Evolutionary conservation across 208 protist species (phyloP).

Genomic region (Trypanosoma vivax): DNA sequence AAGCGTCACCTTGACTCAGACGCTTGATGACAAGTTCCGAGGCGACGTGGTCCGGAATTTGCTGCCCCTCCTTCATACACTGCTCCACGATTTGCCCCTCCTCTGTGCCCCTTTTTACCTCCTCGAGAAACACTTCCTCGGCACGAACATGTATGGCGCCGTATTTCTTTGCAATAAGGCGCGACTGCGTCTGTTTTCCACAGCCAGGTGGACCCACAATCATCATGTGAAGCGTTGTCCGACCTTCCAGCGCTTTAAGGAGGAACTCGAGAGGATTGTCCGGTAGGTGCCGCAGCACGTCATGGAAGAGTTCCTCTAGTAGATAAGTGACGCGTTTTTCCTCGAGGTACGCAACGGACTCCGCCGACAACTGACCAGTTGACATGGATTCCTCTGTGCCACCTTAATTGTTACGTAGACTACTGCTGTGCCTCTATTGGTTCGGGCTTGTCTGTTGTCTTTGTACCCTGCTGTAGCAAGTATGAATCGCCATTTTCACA

Average conservation of each 20-base stretch:
- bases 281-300: conserved; percentile 55
- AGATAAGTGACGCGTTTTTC: conserved; percentile 57
- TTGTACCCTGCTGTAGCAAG: too few relatives aligned
- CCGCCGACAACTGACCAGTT: conserved; percentile 54
- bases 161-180: conserved; percentile 75
- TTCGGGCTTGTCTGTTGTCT: too few relatives aligned
- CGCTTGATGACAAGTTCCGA: conserved; percentile 56
- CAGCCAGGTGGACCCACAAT: conserved; percentile 76
- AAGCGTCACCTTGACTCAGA: conserved; percentile 29
- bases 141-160: conserved; percentile 73
- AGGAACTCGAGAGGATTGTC: conserved; percentile 66
- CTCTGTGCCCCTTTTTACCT: conserved; percentile 31
- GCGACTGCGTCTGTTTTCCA: conserved; percentile 91
- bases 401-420: neutral
- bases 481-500: too few relatives aligned
- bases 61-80: conserved; percentile 49
- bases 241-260: conserved; percentile 28
- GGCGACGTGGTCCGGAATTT: conserved; percentile 78
- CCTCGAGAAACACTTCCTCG: conserved; percentile 59
- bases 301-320: conserved; percentile 75
- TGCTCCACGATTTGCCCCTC: conserved; percentile 37
- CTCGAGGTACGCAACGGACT: conserved; percentile 59
- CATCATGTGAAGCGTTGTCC: conserved; percentile 51
- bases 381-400: conserved; percentile 55
- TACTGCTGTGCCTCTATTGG: too few relatives aligned